Percentiles rank a stretch among this genome's conserved stretches.
These are phyloP conservation scores for Schwanniomyces etchellsii DNA, from an alignment of 1,139 yeast genomes.

Conservation along the genomic window DNA sequence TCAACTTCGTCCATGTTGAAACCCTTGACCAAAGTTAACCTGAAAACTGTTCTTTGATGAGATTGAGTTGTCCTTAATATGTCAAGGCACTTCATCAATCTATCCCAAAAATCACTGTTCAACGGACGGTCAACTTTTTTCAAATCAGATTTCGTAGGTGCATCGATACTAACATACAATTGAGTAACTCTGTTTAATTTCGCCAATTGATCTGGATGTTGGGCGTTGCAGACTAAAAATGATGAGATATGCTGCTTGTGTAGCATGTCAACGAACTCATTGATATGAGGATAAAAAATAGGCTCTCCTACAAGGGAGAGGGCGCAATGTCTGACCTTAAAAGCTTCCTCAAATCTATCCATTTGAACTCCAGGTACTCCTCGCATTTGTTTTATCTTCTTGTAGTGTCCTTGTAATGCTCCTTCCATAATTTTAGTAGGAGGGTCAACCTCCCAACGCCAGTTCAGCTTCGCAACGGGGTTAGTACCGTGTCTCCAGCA, in stretches of 20 bases:
- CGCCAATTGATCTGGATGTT: constrained; percentile 81
- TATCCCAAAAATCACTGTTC: constrained; percentile 89
- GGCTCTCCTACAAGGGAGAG: constrained; percentile 92
- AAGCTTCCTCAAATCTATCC: constrained; percentile 87
- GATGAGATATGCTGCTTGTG: constrained; percentile 78
- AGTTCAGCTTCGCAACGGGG: constrained; percentile 85
- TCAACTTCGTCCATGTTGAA: constrained; percentile 78
- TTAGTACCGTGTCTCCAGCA: constrained; percentile 98
- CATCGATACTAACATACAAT: constrained; percentile 88
- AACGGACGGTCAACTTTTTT: constrained; percentile 85
- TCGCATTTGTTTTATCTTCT: constrained; percentile 87
- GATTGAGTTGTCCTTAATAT: constrained; percentile 66
- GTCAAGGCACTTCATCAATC: constrained; percentile 75
- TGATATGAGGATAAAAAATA: constrained; percentile 85
- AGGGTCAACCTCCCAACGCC: constrained; percentile 95
- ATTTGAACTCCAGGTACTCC: constrained; percentile 94
- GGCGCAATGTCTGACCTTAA: constrained; percentile 85
- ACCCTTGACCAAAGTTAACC: constrained; percentile 87
- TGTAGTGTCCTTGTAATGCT: constrained; percentile 83
- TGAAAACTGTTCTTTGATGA: constrained; percentile 85
- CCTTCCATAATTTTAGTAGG: constrained; percentile 83
- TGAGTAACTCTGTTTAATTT: constrained; percentile 76
- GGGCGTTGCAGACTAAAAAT: constrained; percentile 91
- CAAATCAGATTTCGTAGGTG: constrained; percentile 75
- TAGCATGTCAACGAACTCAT: constrained; percentile 73